Evolutionary conservation across 1,284 basidiomycete genomes (phyloP).

Genomic region (Melampsora americana): DNA sequence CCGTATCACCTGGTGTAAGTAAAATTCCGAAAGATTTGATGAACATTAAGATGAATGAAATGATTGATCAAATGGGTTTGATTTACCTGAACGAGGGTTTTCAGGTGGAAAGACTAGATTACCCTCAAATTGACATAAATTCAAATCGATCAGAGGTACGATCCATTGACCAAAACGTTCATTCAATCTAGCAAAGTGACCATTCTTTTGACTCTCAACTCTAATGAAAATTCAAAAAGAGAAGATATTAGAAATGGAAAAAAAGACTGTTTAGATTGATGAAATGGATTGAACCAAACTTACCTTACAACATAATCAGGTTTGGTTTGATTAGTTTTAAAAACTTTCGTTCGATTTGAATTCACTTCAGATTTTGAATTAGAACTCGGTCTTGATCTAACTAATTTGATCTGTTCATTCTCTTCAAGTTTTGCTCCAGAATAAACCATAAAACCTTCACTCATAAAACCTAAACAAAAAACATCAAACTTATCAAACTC

Average conservation of each 20-base stretch:
- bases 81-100: constrained; percentile 16
- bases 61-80: background rate
- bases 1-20: constrained; percentile 26
- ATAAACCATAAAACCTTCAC: constrained; percentile 35
- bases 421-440: constrained; percentile 20
- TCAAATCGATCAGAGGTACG: constrained; percentile 22
- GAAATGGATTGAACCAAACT: background rate
- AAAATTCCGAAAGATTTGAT: background rate
- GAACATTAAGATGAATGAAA: background rate
- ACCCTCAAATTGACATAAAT: constrained; percentile 28
- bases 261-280: background rate
- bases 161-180: constrained; percentile 39
- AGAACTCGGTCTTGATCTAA: background rate
- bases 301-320: constrained; percentile 32
- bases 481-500: background rate
- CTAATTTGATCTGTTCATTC: constrained; percentile 26
- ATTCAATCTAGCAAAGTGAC: constrained; percentile 30
- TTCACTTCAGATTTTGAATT: background rate
- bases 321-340: background rate
- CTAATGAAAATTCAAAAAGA: background rate
- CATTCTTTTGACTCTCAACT: constrained; percentile 36
- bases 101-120: constrained; percentile 26
- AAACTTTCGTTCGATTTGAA: background rate
- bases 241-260: background rate
- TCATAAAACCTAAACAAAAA: constrained; percentile 21